Evolutionary conservation across 2,329 filamentous ascomycete genomes (phyloP).

Genomic region (Juglanconis oblonga): DNA sequence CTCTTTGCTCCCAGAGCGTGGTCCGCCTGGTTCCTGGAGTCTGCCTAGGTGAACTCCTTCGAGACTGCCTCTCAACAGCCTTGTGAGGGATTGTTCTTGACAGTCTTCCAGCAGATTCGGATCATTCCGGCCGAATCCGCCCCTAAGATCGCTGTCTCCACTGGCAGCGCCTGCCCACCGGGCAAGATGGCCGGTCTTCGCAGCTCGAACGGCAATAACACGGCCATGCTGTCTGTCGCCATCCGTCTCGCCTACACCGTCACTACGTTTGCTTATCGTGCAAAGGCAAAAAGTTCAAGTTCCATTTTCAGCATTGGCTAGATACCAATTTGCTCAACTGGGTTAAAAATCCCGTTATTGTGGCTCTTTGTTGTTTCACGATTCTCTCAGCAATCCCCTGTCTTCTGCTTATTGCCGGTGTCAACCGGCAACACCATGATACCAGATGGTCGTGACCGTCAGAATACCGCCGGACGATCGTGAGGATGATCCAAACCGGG

Average conservation of each 20-base stretch:
- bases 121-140: neutral
- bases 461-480: neutral
- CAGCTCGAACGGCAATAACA: constrained; percentile 15
- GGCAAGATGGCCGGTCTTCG: constrained; percentile 7
- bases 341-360: neutral
- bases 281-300: neutral
- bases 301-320: neutral
- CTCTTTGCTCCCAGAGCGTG: no score
- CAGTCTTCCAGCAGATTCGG: neutral
- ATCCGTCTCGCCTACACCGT: neutral
- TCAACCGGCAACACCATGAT: constrained; percentile 1
- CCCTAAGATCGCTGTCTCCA: neutral
- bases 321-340: neutral
- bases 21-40: no score
- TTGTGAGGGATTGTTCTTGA: neutral
- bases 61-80: neutral
- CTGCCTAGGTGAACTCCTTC: neutral
- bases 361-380: neutral
- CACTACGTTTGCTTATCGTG: neutral
- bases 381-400: neutral
- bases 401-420: neutral
- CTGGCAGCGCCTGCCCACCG: constrained; percentile 2
- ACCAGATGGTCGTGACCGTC: constrained; percentile 14
- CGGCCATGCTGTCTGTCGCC: neutral
- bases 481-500: neutral